Conservation (phyloP, 345 rosid genomes). For the Tarenaya hassleriana region DNA sequence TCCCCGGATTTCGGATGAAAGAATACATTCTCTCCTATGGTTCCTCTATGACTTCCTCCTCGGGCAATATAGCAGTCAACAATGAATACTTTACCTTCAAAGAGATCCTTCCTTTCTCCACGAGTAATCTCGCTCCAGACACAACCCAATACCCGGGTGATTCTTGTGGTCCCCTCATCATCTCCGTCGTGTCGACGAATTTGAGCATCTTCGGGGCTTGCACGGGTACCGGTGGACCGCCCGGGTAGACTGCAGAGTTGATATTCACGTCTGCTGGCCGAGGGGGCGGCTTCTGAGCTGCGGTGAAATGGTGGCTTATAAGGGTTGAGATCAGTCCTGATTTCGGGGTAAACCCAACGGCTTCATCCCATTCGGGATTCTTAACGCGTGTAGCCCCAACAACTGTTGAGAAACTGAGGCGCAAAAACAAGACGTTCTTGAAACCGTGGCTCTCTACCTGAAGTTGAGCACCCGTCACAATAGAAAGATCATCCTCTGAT, state of each 20-base stretch:
- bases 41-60: conserved; percentile 41
- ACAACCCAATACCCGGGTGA: conserved; percentile 96
- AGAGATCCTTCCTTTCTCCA: conserved; percentile 87
- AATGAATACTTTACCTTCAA: conserved; percentile 86
- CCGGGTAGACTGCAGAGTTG: conserved; percentile 90
- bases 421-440: conserved; percentile 73
- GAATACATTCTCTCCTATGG: background rate
- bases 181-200: conserved; percentile 86
- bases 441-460: conserved; percentile 84
- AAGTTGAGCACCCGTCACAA: conserved; percentile 87
- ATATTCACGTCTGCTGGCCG: conserved; percentile 81
- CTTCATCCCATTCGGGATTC: conserved; percentile 86
- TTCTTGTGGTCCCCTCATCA: conserved; percentile 88
- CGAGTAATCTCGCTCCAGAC: conserved; percentile 76
- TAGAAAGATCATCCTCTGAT: conserved; percentile 62
- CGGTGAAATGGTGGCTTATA: conserved; percentile 84
- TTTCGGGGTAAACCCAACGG: conserved; percentile 62
- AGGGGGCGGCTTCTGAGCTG: conserved; percentile 77
- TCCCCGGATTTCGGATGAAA: no score
- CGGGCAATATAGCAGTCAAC: conserved; percentile 48
- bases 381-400: conserved; percentile 50
- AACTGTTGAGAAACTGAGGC: conserved; percentile 65
- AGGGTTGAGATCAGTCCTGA: conserved; percentile 86
- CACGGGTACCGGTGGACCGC: conserved; percentile 83
- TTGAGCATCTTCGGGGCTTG: conserved; percentile 86